Conservation (phyloP, 768 basidiomycete species). For the Leccinellum albellum region DNA sequence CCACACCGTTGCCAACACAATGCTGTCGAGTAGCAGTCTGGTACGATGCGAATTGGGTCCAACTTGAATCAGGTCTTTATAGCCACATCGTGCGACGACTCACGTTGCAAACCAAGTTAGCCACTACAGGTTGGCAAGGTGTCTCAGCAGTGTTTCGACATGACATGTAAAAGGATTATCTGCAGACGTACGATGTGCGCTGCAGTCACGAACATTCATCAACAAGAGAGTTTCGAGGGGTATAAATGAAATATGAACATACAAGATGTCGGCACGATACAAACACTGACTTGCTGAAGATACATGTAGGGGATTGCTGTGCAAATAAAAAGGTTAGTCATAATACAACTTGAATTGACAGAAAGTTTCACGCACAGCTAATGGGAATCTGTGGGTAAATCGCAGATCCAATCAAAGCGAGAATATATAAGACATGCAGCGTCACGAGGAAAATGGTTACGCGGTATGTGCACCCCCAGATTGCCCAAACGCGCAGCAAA, state of each 20-base stretch:
- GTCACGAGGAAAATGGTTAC: neutral
- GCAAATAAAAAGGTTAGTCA: neutral
- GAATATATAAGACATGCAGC: conserved; percentile 4
- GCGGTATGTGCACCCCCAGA: conserved; percentile 15
- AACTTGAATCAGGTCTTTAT: neutral
- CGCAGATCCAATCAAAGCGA: conserved; percentile 1
- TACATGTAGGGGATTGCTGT: neutral
- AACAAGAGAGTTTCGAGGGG: neutral
- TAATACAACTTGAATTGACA: neutral
- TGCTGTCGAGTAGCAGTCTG: conserved; percentile 9
- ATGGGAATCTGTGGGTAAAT: neutral
- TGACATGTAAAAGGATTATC: neutral
- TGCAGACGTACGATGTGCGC: conserved; percentile 6
- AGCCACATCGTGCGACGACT: neutral
- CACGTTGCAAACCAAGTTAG: conserved; percentile 3
- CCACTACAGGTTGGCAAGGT: conserved; percentile 7
- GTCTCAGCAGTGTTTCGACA: neutral
- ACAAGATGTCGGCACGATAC: neutral
- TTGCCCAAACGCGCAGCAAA: conserved; percentile 18
- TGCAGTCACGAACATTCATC: neutral
- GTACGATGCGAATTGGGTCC: neutral
- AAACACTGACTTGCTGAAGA: neutral
- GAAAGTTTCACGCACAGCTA: neutral
- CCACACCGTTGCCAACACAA: conserved; percentile 4
- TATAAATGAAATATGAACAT: neutral